Base-by-base conservation (phyloP, 2,329 filamentous ascomycete genomes). In the Monosporascus sp. region DNA sequence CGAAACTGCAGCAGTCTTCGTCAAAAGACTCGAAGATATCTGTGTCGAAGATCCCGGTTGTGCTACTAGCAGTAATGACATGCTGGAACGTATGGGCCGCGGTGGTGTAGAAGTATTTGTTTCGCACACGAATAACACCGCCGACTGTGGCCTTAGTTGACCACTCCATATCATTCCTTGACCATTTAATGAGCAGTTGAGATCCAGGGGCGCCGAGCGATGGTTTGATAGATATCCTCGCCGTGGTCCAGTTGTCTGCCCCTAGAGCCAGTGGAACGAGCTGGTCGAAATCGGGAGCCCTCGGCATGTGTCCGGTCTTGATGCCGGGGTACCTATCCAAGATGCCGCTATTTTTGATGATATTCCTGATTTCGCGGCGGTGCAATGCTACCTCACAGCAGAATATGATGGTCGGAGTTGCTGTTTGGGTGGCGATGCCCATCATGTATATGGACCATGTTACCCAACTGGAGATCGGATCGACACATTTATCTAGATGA, bases 391-490 rank as follows among this genome's bases (percentile, higher is more conserved):
- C 38, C 8, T 50, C 38, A 3, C 49, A 50, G 24, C 49, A 50
- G 17, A 50, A 50, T 9, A 50, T 39, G 7, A 50, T 22, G 8
- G 38, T 50, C 9, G 49, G 49, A 5, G 15, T 36, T 3, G 49
- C 49, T 11, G 15, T 41, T 7, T 14, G 3, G 14, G 25, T 7
- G 24, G 24, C 24, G 15, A 14, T 27, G 14, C 49, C 49, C n/a
- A 50, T 50, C 38, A 50, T 50, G 24, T 44, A 50, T 43, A 50
- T 50, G 17, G 49, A 50, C 49, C 24, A 50, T 0, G 49, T 44
- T 4, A 50, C 49, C 49, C 49, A 50, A 24, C 38, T 44, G 3
- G 49, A 44, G 37, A 50, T 50, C 6, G 49, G 38, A 22, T 50
- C 49, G 5, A 22, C 17, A 20, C 14, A 44, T 6, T 1, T 8